Conservation (phyloP, 225 moss, liverwort and hornwort species). For the Sphagnum tenellum region DNA sequence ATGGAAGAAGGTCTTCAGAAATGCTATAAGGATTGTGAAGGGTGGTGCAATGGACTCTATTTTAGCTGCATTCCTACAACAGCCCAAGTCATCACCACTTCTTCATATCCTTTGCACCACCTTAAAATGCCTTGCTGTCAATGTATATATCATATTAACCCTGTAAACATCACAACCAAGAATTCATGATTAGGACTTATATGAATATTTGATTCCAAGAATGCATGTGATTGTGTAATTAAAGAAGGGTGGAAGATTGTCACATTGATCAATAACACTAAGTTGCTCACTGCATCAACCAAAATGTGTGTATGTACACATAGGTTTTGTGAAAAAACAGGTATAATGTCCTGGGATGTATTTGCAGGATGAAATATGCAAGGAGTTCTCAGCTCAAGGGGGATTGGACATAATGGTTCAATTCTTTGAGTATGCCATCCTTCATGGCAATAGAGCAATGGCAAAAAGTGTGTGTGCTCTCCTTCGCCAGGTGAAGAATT, state of each 20-base stretch:
- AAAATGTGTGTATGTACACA: no score
- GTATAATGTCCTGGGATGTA: background rate
- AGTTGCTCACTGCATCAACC: no score
- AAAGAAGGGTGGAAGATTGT: no score
- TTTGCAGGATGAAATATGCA: conserved; percentile 1
- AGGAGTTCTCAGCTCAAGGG: background rate
- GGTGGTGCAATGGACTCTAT: background rate
- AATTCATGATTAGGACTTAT: no score
- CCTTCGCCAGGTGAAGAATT: background rate
- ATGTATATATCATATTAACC: background rate
- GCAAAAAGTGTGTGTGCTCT: conserved; percentile 1
- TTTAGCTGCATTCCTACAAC: background rate
- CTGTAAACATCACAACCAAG: no score
- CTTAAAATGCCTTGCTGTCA: conserved; percentile 1
- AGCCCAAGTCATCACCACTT: background rate
- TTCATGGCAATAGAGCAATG: conserved; percentile 1
- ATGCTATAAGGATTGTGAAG: conserved; percentile 1
- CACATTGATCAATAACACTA: no score
- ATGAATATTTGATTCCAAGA: no score
- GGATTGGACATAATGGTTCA: background rate
- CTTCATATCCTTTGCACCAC: background rate
- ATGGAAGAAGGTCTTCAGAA: background rate
- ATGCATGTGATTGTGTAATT: no score
- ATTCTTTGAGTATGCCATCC: background rate
- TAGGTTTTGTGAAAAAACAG: no score